Evolutionary conservation across 2,329 filamentous ascomycete genomes (phyloP), one percentile per base, ranked within the genome.

Genomic region (Massarina eburnea): DNA sequence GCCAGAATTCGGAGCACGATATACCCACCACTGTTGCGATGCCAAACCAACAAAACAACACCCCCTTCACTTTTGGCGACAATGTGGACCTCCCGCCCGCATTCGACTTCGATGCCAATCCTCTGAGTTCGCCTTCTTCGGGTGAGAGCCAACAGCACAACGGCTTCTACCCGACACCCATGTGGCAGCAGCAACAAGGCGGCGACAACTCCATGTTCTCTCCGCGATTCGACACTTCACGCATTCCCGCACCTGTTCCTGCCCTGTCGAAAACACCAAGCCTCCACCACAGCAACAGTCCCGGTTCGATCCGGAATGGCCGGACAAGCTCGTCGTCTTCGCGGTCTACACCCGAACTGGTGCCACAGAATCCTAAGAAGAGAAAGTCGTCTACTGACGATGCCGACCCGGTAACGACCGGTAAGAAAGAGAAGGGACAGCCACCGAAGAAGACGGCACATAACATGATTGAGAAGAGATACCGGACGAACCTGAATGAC

Each of bases 381-480:
- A 62, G 68, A 20, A 72, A 72, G 51, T 68, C 67, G n/a, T 53
- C 63, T 10, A 57, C 61, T 4, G 78, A 83, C 18, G 76, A 82
- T 3, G 81, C 83, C 39, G 82, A 85, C 10, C 39, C 49, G 77
- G 82, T 36, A 73, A 79, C 22, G 70, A 48, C 59, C 1, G 55
- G 54, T n/a, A 68, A 81, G 40, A 80, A 79, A 55, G 80, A 76
- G 58, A 84, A 79, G 60, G 76, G 63, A 19, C 79, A 66, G 40
- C 80, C 74, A 20, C 76, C 76, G 47, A 96, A 96, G 78, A 96
- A 96, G 79, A 95, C 91, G 24, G 91, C 92, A 2, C 92, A 97
- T 73, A 97, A 96, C 71, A 94, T 97, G 80, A 96, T 97, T 52
- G 92, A 97, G 74, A 97, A 96, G 78, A 80, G 92, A 55, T 97